Conservation (phyloP, 2,329 filamentous ascomycete species). For the Truncatella angustata region DNA sequence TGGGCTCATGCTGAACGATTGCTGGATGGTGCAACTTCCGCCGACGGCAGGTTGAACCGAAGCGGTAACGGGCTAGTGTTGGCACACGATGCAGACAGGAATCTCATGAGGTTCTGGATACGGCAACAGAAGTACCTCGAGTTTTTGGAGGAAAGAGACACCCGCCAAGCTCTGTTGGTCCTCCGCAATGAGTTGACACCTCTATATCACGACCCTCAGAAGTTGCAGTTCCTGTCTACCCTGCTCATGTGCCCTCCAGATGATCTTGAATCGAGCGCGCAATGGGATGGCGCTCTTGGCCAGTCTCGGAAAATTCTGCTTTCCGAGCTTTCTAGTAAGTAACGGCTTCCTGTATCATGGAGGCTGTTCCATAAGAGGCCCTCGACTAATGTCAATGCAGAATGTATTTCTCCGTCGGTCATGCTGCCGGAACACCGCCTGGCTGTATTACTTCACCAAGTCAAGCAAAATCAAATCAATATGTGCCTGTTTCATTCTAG, state of each 20-base stretch:
- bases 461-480: conserved; percentile 80
- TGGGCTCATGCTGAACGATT: conserved; percentile 86
- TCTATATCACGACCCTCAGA: conserved; percentile 72
- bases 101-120: conserved; percentile 82
- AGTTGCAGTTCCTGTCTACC: conserved; percentile 81
- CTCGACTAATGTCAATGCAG: conserved; percentile 39
- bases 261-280: conserved; percentile 72
- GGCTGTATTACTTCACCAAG: conserved; percentile 74
- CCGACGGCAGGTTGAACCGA: conserved; percentile 29
- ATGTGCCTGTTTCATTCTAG: conserved; percentile 89
- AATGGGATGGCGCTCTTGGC: conserved; percentile 81
- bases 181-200: conserved; percentile 86
- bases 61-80: conserved; percentile 66
- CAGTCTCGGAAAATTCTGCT: conserved; percentile 73
- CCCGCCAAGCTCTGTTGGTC: conserved; percentile 73
- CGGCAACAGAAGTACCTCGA: conserved; percentile 95
- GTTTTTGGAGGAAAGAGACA: conserved; percentile 74
- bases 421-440: conserved; percentile 95
- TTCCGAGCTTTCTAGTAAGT: conserved; percentile 78
- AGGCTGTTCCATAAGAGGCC: not conserved
- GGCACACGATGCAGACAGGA: conserved; percentile 70
- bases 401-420: conserved; percentile 88
- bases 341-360: not conserved
- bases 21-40: conserved; percentile 55
- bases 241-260: conserved; percentile 86